These are phyloP conservation scores for Thielaviopsis ethacetica DNA, from an alignment of 2,329 filamentous ascomycete genomes.

Conservation along the genomic window DNA sequence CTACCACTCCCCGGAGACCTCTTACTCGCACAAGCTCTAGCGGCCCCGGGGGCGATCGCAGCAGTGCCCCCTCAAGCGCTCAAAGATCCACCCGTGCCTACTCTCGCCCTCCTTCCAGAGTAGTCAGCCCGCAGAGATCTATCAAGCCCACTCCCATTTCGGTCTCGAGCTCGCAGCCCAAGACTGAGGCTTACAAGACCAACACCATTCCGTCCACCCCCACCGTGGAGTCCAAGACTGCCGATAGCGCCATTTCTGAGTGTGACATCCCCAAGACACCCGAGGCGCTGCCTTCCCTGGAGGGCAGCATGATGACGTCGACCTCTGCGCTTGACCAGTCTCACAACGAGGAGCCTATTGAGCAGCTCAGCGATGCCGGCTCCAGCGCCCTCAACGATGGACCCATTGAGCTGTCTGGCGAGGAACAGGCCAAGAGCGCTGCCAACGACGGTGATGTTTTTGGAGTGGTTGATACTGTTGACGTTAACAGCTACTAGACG, in stretches of 20 bases:
- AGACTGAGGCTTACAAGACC: not conserved
- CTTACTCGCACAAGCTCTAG: slow-evolving; percentile 7
- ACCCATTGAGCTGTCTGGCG: not conserved
- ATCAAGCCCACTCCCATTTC: not conserved
- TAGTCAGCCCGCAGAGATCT: slow-evolving; percentile 4
- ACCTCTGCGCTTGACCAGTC: slow-evolving; percentile 1
- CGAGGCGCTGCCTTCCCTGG: slow-evolving; percentile 8
- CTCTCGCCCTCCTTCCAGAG: slow-evolving; percentile 3
- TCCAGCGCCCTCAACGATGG: not conserved
- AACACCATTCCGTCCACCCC: not conserved
- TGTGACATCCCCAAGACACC: slow-evolving; percentile 7
- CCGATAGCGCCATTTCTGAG: slow-evolving; percentile 2
- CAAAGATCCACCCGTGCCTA: slow-evolving; percentile 1
- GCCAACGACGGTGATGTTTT: slow-evolving; percentile 8
- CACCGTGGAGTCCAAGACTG: not conserved
- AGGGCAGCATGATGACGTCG: slow-evolving; percentile 8
- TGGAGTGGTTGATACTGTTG: slow-evolving; percentile 1
- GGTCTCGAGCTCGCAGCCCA: not conserved
- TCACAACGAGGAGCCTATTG: not conserved
- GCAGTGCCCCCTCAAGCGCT: slow-evolving; percentile 4
- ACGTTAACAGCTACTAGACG: slow-evolving; percentile 4
- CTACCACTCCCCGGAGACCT: slow-evolving; percentile 8
- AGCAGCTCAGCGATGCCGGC: slow-evolving; percentile 1
- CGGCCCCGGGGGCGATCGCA: slow-evolving; percentile 4
- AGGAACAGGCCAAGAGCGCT: slow-evolving; percentile 1